phyloP scores from a whole-genome alignment of 305 asterid species.

The Fraxinus platypoda region DNA sequence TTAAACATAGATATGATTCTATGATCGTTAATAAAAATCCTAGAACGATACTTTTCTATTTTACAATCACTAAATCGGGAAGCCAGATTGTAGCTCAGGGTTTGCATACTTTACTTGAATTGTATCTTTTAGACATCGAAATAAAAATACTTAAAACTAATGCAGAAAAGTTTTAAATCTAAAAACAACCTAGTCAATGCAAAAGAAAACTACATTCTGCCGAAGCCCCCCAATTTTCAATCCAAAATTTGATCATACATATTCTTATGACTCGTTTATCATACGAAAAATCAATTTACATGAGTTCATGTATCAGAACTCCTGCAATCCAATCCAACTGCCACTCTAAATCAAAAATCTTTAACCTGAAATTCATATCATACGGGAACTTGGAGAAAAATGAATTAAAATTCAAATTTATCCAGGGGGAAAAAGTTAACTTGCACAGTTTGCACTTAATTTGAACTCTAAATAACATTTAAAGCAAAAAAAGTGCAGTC shows the following conservation, averaged over 20 bases:
- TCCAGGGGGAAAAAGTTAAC: not conserved
- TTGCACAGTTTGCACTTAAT: not conserved
- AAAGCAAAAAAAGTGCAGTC: not conserved
- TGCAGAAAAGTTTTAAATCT: not conserved
- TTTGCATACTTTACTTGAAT: not conserved
- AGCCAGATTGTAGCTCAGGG: not conserved
- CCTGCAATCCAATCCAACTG: not conserved
- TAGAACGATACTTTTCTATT: not conserved
- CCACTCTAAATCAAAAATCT: slow-evolving; percentile 6
- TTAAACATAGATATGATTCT: not conserved
- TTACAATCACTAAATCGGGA: not conserved
- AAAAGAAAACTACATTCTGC: not conserved
- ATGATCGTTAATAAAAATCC: no score
- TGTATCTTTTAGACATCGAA: not conserved
- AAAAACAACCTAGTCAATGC: not conserved
- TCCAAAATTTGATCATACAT: not conserved
- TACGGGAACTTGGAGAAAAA: not conserved
- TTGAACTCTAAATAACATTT: slow-evolving; percentile 16
- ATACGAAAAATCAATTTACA: not conserved
- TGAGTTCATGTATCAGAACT: not conserved
- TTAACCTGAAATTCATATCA: slow-evolving; percentile 10
- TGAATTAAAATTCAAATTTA: not conserved
- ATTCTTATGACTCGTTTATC: not conserved
- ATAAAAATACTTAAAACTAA: not conserved
- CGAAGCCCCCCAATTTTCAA: not conserved